Percentiles rank a stretch among this genome's conserved stretches.
phyloP scores from a whole-genome alignment of 176 grass and related monocot species.

The Zizania latifolia region DNA sequence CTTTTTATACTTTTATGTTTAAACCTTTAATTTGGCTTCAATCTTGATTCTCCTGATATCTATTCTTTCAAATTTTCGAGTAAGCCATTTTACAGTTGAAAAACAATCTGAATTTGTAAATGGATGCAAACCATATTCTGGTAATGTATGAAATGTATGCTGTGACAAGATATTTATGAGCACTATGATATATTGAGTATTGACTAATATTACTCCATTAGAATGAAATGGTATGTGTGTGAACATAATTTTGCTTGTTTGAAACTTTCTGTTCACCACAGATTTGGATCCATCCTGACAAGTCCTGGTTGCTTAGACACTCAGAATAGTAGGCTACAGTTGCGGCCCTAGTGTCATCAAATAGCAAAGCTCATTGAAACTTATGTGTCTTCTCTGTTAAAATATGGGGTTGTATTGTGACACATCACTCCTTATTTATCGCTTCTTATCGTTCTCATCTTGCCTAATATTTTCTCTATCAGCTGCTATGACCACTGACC shows the following conservation, averaged over 20 bases:
- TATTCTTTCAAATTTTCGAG: neutral
- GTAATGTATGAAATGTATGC: neutral
- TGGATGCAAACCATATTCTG: neutral
- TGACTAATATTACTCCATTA: neutral
- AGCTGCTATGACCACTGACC: neutral
- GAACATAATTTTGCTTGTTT: constrained; percentile 13
- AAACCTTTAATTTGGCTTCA: constrained; percentile 15
- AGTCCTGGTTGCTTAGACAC: neutral
- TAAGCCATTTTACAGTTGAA: neutral
- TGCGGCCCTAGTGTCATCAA: neutral
- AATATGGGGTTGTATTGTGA: neutral
- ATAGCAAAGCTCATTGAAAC: neutral
- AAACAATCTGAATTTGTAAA: neutral
- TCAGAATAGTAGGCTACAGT: neutral
- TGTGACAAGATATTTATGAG: neutral
- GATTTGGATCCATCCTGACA: neutral
- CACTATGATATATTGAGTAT: neutral
- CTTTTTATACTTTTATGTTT: neutral
- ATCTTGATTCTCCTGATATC: neutral
- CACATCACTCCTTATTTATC: constrained; percentile 3
- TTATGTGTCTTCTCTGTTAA: constrained; percentile 4
- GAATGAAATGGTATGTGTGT: neutral
- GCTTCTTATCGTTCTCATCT: neutral
- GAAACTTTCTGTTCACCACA: neutral
- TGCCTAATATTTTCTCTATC: neutral